Base-by-base conservation (phyloP, 352 stramenopile genomes). In the Albugo laibachii region DNA sequence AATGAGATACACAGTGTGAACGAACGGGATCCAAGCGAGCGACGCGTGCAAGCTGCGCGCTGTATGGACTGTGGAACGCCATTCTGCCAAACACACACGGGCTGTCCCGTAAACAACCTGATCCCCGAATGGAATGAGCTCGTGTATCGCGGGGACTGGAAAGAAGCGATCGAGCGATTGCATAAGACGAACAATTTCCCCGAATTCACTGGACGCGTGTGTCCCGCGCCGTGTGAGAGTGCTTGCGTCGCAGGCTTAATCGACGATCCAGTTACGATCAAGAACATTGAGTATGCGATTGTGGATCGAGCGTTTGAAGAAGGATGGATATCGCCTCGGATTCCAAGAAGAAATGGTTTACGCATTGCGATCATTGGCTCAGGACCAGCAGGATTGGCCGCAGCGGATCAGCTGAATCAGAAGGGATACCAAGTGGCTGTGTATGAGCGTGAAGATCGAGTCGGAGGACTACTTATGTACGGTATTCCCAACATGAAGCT, bases 101-200 rank as follows among this genome's bases (percentile, higher is more conserved):
- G 94, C 43, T 98, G 94, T 57, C 94, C 94, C 18, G 85, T 98
- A 15, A 93, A 97, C 69, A 98, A 98, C 60, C 65, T 98, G 15
- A 98, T 98, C 54, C 94, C 94, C 1, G 93, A 98, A 70, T 98
- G 92, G 92, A 98, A 98, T 65, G 93, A 97, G 56, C 70, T 98
- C 12, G 94, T 98, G 31, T 97, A 88, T 69, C 92, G 96, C 49
- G 87, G 94, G 55, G 87, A 97, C 61, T 98, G 92, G 92, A 78
- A 85, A 48, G 92, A 97, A 54, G 94, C 94, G 27, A 96, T 94
- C 59, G 81, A 97, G 46, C 78, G 89, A 1, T 67, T 98, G 51
- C 89, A 97, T 69, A 95, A 95, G 68, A 98, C 94, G 50, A 98
- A 98, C 74, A 98, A 98, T 71, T 98, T 98, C 62, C 94, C 94